Base-by-base conservation (phyloP, 805 yeast genomes). In the Saturnispora sanitii region DNA sequence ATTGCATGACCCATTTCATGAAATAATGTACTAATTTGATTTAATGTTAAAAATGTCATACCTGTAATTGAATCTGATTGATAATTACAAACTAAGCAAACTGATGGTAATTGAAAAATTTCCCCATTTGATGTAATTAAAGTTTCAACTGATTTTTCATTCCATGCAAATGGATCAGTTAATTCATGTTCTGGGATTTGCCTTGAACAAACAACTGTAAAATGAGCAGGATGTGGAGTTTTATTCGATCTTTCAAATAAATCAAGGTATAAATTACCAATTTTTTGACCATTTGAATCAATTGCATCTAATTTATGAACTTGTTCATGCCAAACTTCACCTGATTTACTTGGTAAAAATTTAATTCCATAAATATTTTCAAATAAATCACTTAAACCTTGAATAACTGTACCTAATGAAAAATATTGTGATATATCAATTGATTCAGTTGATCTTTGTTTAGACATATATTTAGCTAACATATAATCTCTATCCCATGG, bases 1-100 rank as follows among this genome's bases (percentile, higher is more conserved):
- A 92, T 82, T 1, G 97, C 97, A 60, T 92, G 98, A 1, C 98
- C 98, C 95, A 92, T 87, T 61, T 92, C 98, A 61, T 92, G 98
- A 65, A 92, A 92, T 16, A 92, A 64, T 0, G 98, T 92, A 52
- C 90, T 95, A 17, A 90, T 87, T 53, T 92, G 97, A 43, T 70
- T 73, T 43, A 84, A 67, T 11, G 79, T 67, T 30, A 90, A 61
- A 16, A 83, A 63, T 23, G 88, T 78, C 18, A 45, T 7, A 7
- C 37, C 41, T 1, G 52, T 52, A 4, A 54, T 53, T 5, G 51
- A 48, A n/a, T 55, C 68, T 2, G 61, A 57, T 15, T 65, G 61
- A 56, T 92, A 90, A 54, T 87, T 86, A 57, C 97, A 92, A 15
- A 86, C 84, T 19, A 90, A 65, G 1, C 94, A 84, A 37, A 92